Evolutionary conservation across 305 asterid genomes (phyloP), one percentile per base, ranked within the genome.

Genomic region (Salvia sclarea): DNA sequence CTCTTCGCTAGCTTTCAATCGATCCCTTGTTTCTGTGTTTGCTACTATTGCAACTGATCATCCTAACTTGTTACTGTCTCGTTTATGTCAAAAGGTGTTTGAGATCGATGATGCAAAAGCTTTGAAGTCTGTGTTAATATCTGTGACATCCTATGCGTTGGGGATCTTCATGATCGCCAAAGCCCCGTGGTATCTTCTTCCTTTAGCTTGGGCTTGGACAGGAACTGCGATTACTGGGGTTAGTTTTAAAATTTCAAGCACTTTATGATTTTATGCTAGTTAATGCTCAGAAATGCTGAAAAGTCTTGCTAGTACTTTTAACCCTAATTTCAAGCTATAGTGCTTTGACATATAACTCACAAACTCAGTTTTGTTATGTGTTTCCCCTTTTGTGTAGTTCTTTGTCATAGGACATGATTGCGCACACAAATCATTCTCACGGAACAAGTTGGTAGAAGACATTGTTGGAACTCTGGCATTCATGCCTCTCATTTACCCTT

Each of bases 191-290:
- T 94, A 91, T 83, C 85, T 94, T n/a, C 97, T 94, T 83, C 99
- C 99, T 18, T 78, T 94, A 37, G 96, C 99, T 72, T 94, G 97
- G 99, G 96, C 99, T 68, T 94, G 96, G 96, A 89, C 99, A 7
- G 99, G 99, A 74, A 94, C 99, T 50, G 97, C 99, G 21, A 61
- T 91, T 58, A 94, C 99, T 0, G 99, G 99, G 92, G 97, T 93
- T 52, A 73, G 95, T 80, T 74, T 74, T 58, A 25, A 44, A 30
- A 20, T 41, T 6, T 21, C 41, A 3, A 65, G 17, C 48, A 21
- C 43, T 44, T 56, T 61, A 28, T 70, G 8, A 17, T 58, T 69
- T 69, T 35, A 10, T 12, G 33, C 61, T 75, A 67, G 52, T 67
- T 41, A 38, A 5, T 43, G 10, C 37, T 58, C 45, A 48, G 70